phyloP scores from a whole-genome alignment of 2,329 filamentous ascomycete genomes.

The Clonostachys rosea region DNA sequence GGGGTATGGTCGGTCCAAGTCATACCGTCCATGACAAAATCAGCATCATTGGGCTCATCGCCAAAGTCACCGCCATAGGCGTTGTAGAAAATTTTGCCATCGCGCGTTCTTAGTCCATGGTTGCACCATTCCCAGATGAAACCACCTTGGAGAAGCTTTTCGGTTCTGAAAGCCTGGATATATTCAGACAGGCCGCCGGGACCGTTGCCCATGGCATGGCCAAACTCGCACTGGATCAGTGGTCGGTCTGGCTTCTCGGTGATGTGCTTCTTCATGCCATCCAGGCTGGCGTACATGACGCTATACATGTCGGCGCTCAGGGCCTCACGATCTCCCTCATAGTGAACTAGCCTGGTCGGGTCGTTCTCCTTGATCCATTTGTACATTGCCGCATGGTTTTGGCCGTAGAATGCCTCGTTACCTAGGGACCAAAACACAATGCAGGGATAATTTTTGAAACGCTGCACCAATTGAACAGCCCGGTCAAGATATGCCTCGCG shows the following conservation, averaged over 20 bases:
- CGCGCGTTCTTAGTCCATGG: constrained; percentile 45
- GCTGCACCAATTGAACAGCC: constrained; percentile 50
- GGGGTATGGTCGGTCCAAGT: constrained; percentile 48
- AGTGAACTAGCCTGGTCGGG: constrained; percentile 56
- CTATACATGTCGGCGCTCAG: constrained; percentile 61
- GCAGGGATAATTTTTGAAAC: constrained; percentile 68
- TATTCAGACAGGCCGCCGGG: constrained; percentile 68
- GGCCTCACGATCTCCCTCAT: constrained; percentile 59
- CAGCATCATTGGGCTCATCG: constrained; percentile 54
- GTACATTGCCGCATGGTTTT: constrained; percentile 66
- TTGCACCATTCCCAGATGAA: constrained; percentile 66
- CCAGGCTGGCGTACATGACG: constrained; percentile 60
- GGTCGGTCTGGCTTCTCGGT: constrained; percentile 46
- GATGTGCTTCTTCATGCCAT: constrained; percentile 42
- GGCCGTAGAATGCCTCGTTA: constrained; percentile 69
- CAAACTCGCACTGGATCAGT: constrained; percentile 54
- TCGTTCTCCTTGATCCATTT: constrained; percentile 55
- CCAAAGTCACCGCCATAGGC: constrained; percentile 61
- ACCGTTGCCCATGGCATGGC: constrained; percentile 69
- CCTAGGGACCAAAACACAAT: constrained; percentile 71
- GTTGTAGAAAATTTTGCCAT: constrained; percentile 38
- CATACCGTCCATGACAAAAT: constrained; percentile 60
- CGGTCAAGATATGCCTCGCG: constrained; percentile 63
- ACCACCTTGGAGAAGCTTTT: constrained; percentile 61
- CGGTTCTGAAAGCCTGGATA: constrained; percentile 54